phyloP scores from a whole-genome alignment of 2,329 filamentous ascomycete species.

The Scedosporium dehoogii region DNA sequence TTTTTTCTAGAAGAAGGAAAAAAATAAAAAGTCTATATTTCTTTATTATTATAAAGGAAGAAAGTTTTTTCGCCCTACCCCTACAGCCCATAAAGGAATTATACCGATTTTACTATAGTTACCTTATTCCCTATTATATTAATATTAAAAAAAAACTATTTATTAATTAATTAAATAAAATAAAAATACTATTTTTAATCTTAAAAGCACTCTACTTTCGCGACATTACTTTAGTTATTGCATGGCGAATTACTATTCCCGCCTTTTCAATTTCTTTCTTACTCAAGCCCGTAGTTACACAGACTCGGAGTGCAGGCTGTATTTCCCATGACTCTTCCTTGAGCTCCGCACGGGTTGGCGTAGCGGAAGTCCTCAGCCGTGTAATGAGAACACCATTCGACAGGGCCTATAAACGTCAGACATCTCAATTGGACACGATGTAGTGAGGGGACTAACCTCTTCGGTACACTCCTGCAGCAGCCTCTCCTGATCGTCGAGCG shows the following conservation, averaged over 20 bases:
- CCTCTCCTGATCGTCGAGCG: constrained; percentile 68
- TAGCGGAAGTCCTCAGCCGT: constrained; percentile 68
- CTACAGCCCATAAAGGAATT: no score
- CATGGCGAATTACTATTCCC: constrained; percentile 76
- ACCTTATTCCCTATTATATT: no score
- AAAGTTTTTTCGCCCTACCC: no score
- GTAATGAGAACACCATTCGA: constrained; percentile 86
- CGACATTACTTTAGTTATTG: constrained; percentile 84
- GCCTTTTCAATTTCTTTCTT: constrained; percentile 97
- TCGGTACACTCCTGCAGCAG: constrained; percentile 89
- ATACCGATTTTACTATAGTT: no score
- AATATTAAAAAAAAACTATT: no score
- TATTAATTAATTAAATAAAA: not conserved
- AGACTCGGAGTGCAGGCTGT: constrained; percentile 82
- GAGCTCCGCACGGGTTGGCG: constrained; percentile 50
- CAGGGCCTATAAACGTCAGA: constrained; percentile 47
- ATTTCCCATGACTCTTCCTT: constrained; percentile 61
- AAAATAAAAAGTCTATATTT: no score
- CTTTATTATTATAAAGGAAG: no score
- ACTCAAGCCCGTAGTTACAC: constrained; percentile 74
- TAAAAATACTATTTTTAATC: not conserved
- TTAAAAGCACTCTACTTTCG: constrained; percentile 23
- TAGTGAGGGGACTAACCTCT: constrained; percentile 53
- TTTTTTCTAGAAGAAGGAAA: no score
- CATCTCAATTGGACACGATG: constrained; percentile 9